Percentiles rank a stretch among this genome's conserved stretches.
Conservation (phyloP, 257 asterid species). For the Scutellaria baicalensis region DNA sequence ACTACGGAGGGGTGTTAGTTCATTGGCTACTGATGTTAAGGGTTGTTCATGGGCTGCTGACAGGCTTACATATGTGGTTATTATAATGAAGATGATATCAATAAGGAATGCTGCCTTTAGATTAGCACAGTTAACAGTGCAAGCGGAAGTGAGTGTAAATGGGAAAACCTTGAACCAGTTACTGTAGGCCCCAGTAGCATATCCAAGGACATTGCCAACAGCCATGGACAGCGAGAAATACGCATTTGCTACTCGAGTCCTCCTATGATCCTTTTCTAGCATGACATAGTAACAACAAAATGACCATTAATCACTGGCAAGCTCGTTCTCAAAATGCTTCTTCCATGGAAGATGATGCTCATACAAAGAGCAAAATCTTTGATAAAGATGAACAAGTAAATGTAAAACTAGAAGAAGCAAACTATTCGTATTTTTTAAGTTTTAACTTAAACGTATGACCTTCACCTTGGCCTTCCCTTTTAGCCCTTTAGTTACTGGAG, state of each 20-base stretch:
- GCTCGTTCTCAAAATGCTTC: neutral
- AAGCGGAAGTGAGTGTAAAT: slow-evolving; percentile 61
- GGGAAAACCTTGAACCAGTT: slow-evolving; percentile 76
- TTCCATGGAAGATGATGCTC: neutral
- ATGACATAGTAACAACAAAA: neutral
- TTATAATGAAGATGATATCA: slow-evolving; percentile 53
- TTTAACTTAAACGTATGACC: neutral
- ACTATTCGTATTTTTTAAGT: neutral
- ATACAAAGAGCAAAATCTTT: neutral
- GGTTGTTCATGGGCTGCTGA: slow-evolving; percentile 66
- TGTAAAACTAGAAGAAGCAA: neutral
- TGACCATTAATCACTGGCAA: slow-evolving; percentile 2
- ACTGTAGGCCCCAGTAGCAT: slow-evolving; percentile 78
- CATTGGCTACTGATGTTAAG: neutral
- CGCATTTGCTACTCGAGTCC: slow-evolving; percentile 81
- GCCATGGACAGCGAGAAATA: slow-evolving; percentile 81
- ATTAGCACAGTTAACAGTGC: slow-evolving; percentile 72
- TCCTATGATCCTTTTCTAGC: slow-evolving; percentile 70
- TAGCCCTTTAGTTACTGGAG: neutral
- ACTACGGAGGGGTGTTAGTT: neutral
- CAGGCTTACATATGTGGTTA: slow-evolving; percentile 61
- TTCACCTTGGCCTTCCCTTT: neutral
- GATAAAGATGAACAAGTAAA: neutral
- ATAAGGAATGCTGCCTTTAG: slow-evolving; percentile 76
- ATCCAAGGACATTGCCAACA: slow-evolving; percentile 77